A percentile compares a stretch with the other conserved stretches of the same genome.
These are phyloP conservation scores for Westerdykella sp. DNA, from an alignment of 2,329 filamentous ascomycete genomes.

Conservation along the genomic window DNA sequence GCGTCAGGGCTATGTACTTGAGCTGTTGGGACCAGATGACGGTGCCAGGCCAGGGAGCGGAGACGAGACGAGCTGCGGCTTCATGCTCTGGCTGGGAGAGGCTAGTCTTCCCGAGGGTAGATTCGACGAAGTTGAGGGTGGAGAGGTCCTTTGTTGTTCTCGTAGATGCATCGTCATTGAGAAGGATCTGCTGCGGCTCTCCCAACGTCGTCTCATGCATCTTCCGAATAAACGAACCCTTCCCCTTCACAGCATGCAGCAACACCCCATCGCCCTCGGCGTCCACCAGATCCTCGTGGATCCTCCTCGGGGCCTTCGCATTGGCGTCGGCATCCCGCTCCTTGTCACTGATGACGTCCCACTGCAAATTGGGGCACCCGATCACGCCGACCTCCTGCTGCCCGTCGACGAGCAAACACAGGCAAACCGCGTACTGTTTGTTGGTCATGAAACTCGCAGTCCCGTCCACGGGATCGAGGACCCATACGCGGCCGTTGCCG, in stretches of 20 bases:
- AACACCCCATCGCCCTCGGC: slow-evolving; percentile 38
- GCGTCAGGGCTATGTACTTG: slow-evolving; percentile 48
- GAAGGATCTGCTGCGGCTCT: slow-evolving; percentile 27
- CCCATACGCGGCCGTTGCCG: slow-evolving; percentile 48
- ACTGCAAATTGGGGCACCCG: slow-evolving; percentile 56
- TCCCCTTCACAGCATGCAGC: slow-evolving; percentile 44
- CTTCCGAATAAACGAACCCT: slow-evolving; percentile 40
- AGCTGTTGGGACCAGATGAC: slow-evolving; percentile 50
- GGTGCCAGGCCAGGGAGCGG: slow-evolving; percentile 43
- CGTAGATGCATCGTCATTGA: slow-evolving; percentile 6
- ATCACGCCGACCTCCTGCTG: slow-evolving; percentile 53
- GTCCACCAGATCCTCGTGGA: slow-evolving; percentile 40
- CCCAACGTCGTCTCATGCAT: slow-evolving; percentile 34
- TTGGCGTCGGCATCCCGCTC: background rate
- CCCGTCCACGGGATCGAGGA: slow-evolving; percentile 60
- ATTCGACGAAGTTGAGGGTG: slow-evolving; percentile 44
- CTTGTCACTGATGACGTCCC: slow-evolving; percentile 17
- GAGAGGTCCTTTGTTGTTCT: slow-evolving; percentile 21
- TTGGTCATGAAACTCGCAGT: slow-evolving; percentile 56
- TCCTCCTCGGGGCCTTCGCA: slow-evolving; percentile 11
- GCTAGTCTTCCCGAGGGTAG: slow-evolving; percentile 35
- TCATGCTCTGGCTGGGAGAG: slow-evolving; percentile 34
- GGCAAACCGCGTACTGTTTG: slow-evolving; percentile 57
- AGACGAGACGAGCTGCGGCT: slow-evolving; percentile 34
- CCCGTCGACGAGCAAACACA: slow-evolving; percentile 54